Percentiles rank a stretch among this genome's conserved stretches.
These are phyloP conservation scores for Sugiyamaella marilandica DNA, from an alignment of 805 yeast genomes.

Conservation along the genomic window DNA sequence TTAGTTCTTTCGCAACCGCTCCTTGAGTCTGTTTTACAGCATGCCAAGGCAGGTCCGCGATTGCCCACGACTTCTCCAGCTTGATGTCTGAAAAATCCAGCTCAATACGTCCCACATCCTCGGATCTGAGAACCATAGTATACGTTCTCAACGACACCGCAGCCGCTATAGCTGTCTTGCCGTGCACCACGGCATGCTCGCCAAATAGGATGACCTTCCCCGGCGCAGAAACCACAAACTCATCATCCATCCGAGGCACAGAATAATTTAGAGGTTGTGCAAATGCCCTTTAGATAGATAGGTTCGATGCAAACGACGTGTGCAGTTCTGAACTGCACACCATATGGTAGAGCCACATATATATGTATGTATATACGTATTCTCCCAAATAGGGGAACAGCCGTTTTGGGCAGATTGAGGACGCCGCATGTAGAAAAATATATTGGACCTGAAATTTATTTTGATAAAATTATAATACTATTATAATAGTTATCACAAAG, in stretches of 20 bases:
- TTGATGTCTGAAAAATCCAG: slow-evolving; percentile 83
- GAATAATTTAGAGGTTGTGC: no score
- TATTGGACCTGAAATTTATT: background rate
- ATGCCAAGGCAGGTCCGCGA: slow-evolving; percentile 47
- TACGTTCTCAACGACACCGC: slow-evolving; percentile 84
- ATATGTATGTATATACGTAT: background rate
- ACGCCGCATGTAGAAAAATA: slow-evolving; percentile 1
- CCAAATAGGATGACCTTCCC: slow-evolving; percentile 96
- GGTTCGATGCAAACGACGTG: no score
- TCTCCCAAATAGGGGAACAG: no score
- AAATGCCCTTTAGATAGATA: no score
- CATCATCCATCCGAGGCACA: background rate
- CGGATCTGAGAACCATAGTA: slow-evolving; percentile 49
- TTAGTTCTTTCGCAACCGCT: background rate
- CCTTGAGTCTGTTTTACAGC: background rate
- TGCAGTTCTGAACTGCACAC: no score
- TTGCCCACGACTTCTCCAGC: slow-evolving; percentile 60
- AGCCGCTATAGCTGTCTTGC: slow-evolving; percentile 94
- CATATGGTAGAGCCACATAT: no score
- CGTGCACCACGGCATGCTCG: slow-evolving; percentile 93
- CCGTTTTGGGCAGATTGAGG: no score
- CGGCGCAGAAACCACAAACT: slow-evolving; percentile 81
- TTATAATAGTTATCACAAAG: background rate
- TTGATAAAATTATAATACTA: background rate
- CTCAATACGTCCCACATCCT: slow-evolving; percentile 41